phyloP scores from a whole-genome alignment of 2,329 filamentous ascomycete genomes.

The Penicillium sp. region DNA sequence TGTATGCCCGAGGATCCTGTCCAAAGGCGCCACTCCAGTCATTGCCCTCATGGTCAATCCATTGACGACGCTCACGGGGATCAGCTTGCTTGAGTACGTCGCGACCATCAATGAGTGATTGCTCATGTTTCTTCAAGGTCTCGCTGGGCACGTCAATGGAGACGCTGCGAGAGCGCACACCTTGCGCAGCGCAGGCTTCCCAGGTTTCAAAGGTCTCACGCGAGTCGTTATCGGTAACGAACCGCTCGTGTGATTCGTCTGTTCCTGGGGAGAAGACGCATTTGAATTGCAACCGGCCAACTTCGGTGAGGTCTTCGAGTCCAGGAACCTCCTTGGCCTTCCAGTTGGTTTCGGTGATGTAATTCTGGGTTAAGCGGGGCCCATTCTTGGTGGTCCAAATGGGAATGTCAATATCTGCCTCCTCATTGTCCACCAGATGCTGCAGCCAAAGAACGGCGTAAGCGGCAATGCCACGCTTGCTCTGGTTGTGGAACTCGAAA shows the following conservation, averaged over 20 bases:
- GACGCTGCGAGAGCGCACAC: constrained; percentile 68
- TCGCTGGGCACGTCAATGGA: constrained; percentile 65
- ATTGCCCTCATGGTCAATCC: constrained; percentile 71
- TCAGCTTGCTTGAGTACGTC: constrained; percentile 70
- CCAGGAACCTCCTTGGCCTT: constrained; percentile 58
- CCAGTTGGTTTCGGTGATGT: constrained; percentile 75
- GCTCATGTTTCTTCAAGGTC: constrained; percentile 71
- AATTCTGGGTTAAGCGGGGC: constrained; percentile 78
- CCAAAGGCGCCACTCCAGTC: constrained; percentile 88
- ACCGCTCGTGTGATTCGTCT: constrained; percentile 75
- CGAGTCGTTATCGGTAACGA: constrained; percentile 79
- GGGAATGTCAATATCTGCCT: constrained; percentile 73
- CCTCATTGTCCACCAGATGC: constrained; percentile 74
- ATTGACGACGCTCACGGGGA: constrained; percentile 61
- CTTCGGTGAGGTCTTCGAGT: constrained; percentile 66
- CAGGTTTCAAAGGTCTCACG: constrained; percentile 92
- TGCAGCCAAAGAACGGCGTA: constrained; percentile 83
- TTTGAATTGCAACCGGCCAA: constrained; percentile 74
- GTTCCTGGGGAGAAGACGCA: constrained; percentile 85
- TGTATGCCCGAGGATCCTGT: constrained; percentile 60
- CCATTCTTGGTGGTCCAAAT: constrained; percentile 79
- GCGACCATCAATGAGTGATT: constrained; percentile 70
- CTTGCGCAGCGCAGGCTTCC: constrained; percentile 86
- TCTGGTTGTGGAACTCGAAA: constrained; percentile 70
- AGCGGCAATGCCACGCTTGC: constrained; percentile 64